phyloP scores from a whole-genome alignment of 148 eudicot species.

The Hydrangea macrophylla region DNA sequence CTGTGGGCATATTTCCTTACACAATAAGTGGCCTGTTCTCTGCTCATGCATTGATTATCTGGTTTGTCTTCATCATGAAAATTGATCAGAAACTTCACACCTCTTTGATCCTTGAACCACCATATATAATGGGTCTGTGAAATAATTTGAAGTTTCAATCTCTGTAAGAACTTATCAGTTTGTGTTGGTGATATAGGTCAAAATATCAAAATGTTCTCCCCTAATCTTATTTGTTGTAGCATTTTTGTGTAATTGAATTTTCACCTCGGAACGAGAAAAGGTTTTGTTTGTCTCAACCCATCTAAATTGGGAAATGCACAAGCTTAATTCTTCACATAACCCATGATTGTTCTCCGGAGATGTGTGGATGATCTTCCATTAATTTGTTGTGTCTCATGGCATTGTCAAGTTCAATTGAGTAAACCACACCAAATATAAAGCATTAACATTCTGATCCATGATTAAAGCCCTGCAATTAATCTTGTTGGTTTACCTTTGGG shows the following conservation, averaged over 20 bases:
- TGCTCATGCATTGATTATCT: conserved; percentile 1
- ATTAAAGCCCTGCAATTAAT: not conserved
- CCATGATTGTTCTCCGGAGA: not conserved
- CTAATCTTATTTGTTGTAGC: too few relatives aligned
- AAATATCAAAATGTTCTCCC: too few relatives aligned
- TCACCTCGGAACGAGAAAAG: not conserved
- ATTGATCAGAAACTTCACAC: not conserved
- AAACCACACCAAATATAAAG: not conserved
- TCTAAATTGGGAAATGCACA: not conserved
- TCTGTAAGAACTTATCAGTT: too few relatives aligned
- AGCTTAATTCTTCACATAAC: not conserved
- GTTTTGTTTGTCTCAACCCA: not conserved
- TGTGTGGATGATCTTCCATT: not conserved
- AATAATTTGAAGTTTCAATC: too few relatives aligned
- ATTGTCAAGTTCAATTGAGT: not conserved
- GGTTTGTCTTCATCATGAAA: not conserved
- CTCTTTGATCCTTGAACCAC: not conserved
- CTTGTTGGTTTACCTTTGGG: not conserved
- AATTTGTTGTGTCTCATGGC: not conserved
- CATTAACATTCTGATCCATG: not conserved
- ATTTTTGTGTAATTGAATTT: too few relatives aligned
- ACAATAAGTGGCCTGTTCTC: not conserved
- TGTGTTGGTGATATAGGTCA: too few relatives aligned
- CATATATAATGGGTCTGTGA: too few relatives aligned
- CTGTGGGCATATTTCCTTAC: not conserved